Evolutionary conservation across 176 grass and related monocot species (phyloP).

Genomic region (Ananas comosus): DNA sequence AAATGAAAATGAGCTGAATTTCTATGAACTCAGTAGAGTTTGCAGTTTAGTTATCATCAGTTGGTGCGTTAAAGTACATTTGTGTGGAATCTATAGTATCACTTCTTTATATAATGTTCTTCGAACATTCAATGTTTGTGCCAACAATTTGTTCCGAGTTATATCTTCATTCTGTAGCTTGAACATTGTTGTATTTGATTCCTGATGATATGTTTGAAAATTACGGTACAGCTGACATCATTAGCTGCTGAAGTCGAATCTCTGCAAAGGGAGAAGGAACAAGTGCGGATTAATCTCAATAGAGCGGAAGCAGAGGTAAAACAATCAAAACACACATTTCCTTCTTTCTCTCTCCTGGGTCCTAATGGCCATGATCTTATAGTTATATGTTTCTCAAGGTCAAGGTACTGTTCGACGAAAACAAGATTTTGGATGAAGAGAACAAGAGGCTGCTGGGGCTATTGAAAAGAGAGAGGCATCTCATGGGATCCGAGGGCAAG

Average conservation of each 20-base stretch:
- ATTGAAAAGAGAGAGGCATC: constrained; percentile 53
- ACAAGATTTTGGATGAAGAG: constrained; percentile 57
- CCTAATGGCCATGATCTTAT: background rate
- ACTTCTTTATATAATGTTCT: background rate
- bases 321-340: background rate
- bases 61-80: no score
- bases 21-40: no score
- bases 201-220: no score
- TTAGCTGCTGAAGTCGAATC: constrained; percentile 41
- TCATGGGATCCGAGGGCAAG: constrained; percentile 42
- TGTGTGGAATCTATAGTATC: no score
- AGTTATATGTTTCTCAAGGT: constrained; percentile 30
- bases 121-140: no score
- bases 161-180: no score
- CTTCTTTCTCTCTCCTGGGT: background rate
- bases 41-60: no score
- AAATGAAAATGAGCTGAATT: no score
- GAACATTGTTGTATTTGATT: no score
- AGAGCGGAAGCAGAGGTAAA: constrained; percentile 88
- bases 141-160: no score
- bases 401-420: constrained; percentile 61
- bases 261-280: constrained; percentile 64
- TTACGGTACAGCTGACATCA: constrained; percentile 26
- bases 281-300: constrained; percentile 56
- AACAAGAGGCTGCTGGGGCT: constrained; percentile 59